These are phyloP conservation scores for Metschnikowia borealis DNA, from an alignment of 805 yeast genomes.

Conservation along the genomic window DNA sequence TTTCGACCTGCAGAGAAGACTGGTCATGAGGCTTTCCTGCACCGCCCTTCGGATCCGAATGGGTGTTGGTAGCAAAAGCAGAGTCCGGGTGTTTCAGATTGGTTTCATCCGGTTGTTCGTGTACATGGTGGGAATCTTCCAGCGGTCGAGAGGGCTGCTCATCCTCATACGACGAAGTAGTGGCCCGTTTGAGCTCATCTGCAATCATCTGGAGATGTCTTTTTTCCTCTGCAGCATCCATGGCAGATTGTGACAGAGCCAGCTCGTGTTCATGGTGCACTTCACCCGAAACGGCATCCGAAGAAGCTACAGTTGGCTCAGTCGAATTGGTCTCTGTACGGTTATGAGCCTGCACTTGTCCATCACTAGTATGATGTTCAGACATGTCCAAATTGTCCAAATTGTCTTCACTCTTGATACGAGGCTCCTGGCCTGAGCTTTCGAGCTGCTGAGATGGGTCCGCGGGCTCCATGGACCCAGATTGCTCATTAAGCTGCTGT, in stretches of 20 bases:
- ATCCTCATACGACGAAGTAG: conserved; percentile 13
- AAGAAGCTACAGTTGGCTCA: background rate
- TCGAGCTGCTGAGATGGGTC: background rate
- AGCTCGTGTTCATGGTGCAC: background rate
- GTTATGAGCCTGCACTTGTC: background rate
- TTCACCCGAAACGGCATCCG: background rate
- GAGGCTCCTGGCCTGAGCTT: background rate
- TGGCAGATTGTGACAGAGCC: background rate
- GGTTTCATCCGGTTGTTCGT: background rate
- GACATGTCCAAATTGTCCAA: background rate
- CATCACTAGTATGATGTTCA: background rate
- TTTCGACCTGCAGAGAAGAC: background rate
- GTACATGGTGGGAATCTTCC: background rate
- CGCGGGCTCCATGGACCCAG: background rate
- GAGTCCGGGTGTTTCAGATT: background rate
- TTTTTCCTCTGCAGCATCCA: conserved; percentile 18
- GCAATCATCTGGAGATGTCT: conserved; percentile 31
- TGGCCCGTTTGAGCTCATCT: conserved; percentile 30
- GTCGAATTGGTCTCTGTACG: background rate
- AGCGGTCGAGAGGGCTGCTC: background rate
- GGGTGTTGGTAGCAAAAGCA: background rate
- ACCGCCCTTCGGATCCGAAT: background rate
- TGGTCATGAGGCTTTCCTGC: background rate
- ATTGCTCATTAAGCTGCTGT: conserved; percentile 10
- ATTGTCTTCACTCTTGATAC: background rate